These are phyloP conservation scores for Prunus campanulata DNA, from an alignment of 306 rosid genomes.

Conservation along the genomic window DNA sequence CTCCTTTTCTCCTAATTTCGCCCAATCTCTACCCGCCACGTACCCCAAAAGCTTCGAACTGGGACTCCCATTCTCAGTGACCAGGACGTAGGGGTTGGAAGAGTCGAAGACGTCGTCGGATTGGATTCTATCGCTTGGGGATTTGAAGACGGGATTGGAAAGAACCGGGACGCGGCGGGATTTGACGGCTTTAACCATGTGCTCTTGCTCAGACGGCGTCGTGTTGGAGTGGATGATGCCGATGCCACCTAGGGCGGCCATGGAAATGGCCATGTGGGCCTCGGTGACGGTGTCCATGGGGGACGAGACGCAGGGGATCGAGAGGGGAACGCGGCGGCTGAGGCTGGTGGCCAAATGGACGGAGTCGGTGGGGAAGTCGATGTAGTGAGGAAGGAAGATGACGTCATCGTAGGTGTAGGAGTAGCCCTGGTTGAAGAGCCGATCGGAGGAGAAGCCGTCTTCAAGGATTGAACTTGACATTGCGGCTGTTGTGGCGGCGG, in stretches of 20 bases:
- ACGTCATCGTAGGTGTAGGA: constrained; percentile 93
- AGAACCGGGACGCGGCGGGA: constrained; percentile 73
- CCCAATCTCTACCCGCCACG: constrained; percentile 51
- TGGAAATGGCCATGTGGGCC: constrained; percentile 65
- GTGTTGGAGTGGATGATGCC: constrained; percentile 65
- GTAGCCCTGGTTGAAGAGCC: constrained; percentile 75
- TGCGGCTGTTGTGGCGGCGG: constrained; percentile 21
- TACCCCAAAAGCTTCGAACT: constrained; percentile 55
- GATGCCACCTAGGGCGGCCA: constrained; percentile 81
- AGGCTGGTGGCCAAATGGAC: constrained; percentile 58
- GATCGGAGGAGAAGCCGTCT: constrained; percentile 74
- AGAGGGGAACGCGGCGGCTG: constrained; percentile 54
- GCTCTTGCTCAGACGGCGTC: constrained; percentile 46
- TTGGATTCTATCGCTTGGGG: constrained; percentile 42
- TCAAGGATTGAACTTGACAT: constrained; percentile 25
- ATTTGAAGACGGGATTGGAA: constrained; percentile 45
- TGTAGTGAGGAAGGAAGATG: constrained; percentile 86
- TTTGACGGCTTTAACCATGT: constrained; percentile 60
- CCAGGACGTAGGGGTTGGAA: constrained; percentile 48
- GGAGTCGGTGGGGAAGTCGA: constrained; percentile 75
- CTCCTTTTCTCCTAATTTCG: constrained; percentile 33
- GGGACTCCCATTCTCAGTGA: constrained; percentile 52
- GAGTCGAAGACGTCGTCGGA: constrained; percentile 43
- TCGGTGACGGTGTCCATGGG: constrained; percentile 95
- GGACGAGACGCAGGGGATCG: constrained; percentile 81